Conservation (phyloP, 2,329 filamentous ascomycete species). For the Lomentospora prolificans region DNA sequence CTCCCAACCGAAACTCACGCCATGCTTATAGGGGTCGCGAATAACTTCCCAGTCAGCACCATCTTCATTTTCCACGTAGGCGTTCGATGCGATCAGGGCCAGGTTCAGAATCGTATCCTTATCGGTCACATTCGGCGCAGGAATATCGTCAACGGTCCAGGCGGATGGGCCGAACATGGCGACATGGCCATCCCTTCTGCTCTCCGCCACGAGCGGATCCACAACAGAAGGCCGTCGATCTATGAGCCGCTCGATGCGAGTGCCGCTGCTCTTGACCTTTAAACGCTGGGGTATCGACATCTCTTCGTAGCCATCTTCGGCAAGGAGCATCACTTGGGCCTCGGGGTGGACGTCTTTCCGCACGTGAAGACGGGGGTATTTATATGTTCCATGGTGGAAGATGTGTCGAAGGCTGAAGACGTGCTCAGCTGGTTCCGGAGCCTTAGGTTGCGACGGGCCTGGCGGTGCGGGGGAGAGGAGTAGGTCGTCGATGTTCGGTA, state of each 20-base stretch:
- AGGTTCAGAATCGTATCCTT: slow-evolving; percentile 75
- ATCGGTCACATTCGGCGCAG: slow-evolving; percentile 74
- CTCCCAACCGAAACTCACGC: slow-evolving; percentile 87
- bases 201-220: slow-evolving; percentile 66
- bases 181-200: slow-evolving; percentile 58
- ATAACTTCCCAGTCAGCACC: slow-evolving; percentile 78
- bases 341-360: slow-evolving; percentile 59
- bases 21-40: slow-evolving; percentile 70
- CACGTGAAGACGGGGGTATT: slow-evolving; percentile 67
- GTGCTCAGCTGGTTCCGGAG: slow-evolving; percentile 42
- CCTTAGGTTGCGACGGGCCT: slow-evolving; percentile 27
- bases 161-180: slow-evolving; percentile 60
- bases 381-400: slow-evolving; percentile 80
- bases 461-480: slow-evolving; percentile 32
- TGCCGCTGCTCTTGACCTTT: slow-evolving; percentile 50
- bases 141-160: slow-evolving; percentile 74
- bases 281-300: slow-evolving; percentile 40
- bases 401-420: slow-evolving; percentile 72
- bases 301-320: slow-evolving; percentile 46
- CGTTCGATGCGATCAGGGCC: slow-evolving; percentile 80
- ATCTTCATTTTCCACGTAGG: slow-evolving; percentile 67
- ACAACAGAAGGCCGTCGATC: slow-evolving; percentile 70
- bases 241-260: slow-evolving; percentile 69
- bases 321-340: slow-evolving; percentile 46
- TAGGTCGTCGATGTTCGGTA: slow-evolving; percentile 30